Evolutionary conservation across 2,329 filamentous ascomycete species (phyloP).

Genomic region (Cordyceps militaris): DNA sequence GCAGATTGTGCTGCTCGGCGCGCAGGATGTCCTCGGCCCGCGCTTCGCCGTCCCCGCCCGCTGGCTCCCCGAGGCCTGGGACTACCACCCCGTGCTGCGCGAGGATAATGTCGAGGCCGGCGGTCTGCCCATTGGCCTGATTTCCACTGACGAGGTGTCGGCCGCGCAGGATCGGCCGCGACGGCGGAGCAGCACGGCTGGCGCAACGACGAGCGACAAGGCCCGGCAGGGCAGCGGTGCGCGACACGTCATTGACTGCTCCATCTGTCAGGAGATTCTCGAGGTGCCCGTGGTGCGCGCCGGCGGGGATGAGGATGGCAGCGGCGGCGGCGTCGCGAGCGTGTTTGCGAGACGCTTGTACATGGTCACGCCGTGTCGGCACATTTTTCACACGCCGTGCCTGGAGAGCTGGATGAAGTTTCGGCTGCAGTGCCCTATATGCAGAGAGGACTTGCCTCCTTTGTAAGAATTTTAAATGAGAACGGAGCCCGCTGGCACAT

Average conservation of each 20-base stretch:
- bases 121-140: conserved; percentile 69
- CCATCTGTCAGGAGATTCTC: conserved; percentile 87
- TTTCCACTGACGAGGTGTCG: conserved; percentile 15
- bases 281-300: conserved; percentile 72
- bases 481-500: neutral
- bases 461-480: conserved; percentile 39
- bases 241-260: conserved; percentile 69
- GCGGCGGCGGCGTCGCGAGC: conserved; percentile 51
- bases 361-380: conserved; percentile 95
- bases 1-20: conserved; percentile 70
- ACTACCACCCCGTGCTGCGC: conserved; percentile 86
- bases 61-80: conserved; percentile 71
- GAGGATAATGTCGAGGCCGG: conserved; percentile 77
- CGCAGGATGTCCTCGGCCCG: conserved; percentile 79
- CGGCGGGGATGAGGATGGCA: conserved; percentile 44
- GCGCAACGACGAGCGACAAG: conserved; percentile 26
- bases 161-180: neutral
- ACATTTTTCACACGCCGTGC: conserved; percentile 90
- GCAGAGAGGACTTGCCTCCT: conserved; percentile 80
- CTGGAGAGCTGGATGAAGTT: conserved; percentile 96
- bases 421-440: conserved; percentile 89
- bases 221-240: conserved; percentile 25
- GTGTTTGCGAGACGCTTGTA: conserved; percentile 76
- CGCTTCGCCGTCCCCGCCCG: conserved; percentile 73
- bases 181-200: neutral